Conservation (phyloP, 179 eudicot genomes). For the Silene vulgaris region DNA sequence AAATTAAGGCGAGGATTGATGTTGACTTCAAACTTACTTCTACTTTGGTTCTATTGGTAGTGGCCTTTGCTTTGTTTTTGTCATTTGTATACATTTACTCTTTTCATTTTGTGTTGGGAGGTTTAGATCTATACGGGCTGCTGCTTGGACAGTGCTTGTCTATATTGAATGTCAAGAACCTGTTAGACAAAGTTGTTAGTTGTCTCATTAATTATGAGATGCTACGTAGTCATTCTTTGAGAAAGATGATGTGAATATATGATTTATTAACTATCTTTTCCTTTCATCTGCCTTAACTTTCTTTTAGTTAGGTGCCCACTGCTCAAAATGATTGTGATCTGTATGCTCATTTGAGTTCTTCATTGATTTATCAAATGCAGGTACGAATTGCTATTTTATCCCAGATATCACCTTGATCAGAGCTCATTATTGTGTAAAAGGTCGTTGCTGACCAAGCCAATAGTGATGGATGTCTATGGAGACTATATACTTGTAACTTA, state of each 20-base stretch:
- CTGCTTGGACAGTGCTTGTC: background rate
- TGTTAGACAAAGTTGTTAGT: background rate
- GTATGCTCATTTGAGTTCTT: constrained; percentile 5
- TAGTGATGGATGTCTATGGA: constrained; percentile 93
- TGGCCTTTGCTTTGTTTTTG: background rate
- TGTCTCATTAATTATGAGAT: background rate
- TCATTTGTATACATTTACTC: background rate
- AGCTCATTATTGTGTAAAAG: constrained; percentile 83
- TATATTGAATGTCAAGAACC: background rate
- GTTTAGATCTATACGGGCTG: background rate
- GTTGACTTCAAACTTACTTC: background rate
- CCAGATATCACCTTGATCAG: constrained; percentile 98
- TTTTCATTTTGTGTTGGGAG: background rate
- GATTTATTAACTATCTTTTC: background rate
- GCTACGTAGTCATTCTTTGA: background rate
- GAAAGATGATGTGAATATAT: constrained; percentile 1
- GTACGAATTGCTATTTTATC: constrained; percentile 92
- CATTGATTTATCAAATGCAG: constrained; percentile 44
- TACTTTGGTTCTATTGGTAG: background rate
- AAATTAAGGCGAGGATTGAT: background rate
- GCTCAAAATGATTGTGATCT: background rate
- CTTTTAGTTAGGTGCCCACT: constrained; percentile 2
- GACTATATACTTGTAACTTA: constrained; percentile 87
- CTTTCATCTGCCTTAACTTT: background rate
- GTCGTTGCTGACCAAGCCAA: constrained; percentile 74